Base-by-base conservation (phyloP, 73 alveolate species). In the Stentor coeruleus region DNA sequence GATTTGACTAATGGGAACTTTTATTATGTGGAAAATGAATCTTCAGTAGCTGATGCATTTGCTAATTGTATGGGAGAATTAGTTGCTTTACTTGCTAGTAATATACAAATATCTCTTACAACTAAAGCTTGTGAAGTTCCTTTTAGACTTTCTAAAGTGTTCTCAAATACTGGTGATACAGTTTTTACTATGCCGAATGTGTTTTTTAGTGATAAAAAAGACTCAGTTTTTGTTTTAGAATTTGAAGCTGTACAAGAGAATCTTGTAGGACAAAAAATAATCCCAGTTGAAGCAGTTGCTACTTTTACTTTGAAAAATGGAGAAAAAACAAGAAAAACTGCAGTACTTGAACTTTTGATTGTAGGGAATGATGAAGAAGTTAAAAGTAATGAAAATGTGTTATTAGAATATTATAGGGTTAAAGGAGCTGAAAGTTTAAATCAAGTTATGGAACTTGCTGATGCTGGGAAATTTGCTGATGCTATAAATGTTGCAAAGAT, bases 1-100 rank as follows among this genome's bases (percentile, higher is more conserved):
- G 36, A 58, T 37, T 36, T 79, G 11, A 84, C 81, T 26, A 37
- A 86, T 39, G 92, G 92, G 37, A 74, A 74, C 49, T 86, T 86
- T 55, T 86, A 86, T 74, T 86, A 82, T 82, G 87, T 86, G 30
- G 87, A 83, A 49, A 38, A 83, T 14, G 80, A 73, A 42, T 74
- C 41, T 37, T 60, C 59, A 28, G 39, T 86, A 3, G 89, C 85
- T 74, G 49, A 2, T 28, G 79, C 79, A 14, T 66, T 66, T 33
- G 11, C 42, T 33, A 40, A 66, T 33, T 66, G 79, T 2, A 1
- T 66, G 37, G 37, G 41, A 1, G 37, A 2, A 20, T 26, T 66
- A 33, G 2, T 66, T 20, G n/a, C 79, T 26, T 37, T 66, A 28
- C 2, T 66, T 33, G 79, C 79, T 20, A 2, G 33, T 40, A 20